Evolutionary conservation across 1,284 basidiomycete genomes (phyloP).

Genomic region (Ceratobasidium sp.): DNA sequence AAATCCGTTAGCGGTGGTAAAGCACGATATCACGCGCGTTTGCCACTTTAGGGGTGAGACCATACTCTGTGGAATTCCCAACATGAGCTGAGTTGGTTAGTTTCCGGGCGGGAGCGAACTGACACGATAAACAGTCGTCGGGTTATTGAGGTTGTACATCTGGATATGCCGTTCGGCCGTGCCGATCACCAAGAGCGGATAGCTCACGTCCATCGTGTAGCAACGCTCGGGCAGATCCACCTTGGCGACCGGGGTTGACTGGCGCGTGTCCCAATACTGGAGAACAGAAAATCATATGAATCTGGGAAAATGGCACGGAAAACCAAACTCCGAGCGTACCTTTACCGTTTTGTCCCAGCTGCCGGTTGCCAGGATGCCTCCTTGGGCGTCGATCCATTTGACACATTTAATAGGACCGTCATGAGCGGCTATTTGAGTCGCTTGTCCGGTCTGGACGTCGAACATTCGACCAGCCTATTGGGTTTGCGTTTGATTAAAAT

Average conservation of each 20-base stretch:
- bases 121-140: conserved; percentile 80
- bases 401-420: conserved; percentile 84
- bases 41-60: conserved; percentile 93
- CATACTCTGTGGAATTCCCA: conserved; percentile 67
- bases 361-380: conserved; percentile 83
- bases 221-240: conserved; percentile 90
- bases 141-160: conserved; percentile 88
- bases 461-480: conserved; percentile 75
- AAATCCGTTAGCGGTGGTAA: conserved; percentile 84
- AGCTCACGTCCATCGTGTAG: conserved; percentile 87
- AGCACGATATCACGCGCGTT: conserved; percentile 89
- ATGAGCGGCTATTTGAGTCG: conserved; percentile 83
- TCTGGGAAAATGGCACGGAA: conserved; percentile 3
- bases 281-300: neutral
- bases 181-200: conserved; percentile 93
- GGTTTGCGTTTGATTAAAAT: neutral
- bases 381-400: conserved; percentile 77
- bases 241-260: conserved; percentile 77
- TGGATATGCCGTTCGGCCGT: conserved; percentile 93
- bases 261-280: conserved; percentile 92
- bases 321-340: conserved; percentile 59
- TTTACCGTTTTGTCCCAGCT: conserved; percentile 95
- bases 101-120: conserved; percentile 48
- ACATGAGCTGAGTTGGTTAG: conserved; percentile 21
- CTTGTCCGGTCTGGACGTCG: conserved; percentile 80